Conservation (phyloP, 768 basidiomycete genomes). For the Calocybe gangraenosa region DNA sequence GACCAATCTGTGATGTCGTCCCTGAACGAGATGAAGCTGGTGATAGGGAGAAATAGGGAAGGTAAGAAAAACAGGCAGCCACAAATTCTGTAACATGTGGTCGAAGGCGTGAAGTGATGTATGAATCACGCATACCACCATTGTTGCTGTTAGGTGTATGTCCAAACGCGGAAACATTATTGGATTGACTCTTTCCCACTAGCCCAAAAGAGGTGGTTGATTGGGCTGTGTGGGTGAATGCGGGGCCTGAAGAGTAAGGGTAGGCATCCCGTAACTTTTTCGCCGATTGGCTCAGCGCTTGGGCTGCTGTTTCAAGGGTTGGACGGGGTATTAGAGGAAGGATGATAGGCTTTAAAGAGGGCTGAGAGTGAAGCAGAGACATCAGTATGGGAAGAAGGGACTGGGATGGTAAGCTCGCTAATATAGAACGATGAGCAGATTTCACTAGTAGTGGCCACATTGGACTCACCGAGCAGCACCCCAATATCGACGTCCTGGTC, state of each 20-base stretch:
- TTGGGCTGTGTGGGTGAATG: constrained; percentile 23
- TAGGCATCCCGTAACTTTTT: constrained; percentile 78
- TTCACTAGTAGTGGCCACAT: constrained; percentile 3
- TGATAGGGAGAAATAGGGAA: constrained; percentile 78
- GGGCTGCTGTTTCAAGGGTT: constrained; percentile 67
- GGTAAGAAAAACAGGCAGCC: constrained; percentile 73
- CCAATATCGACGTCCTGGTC: constrained; percentile 76
- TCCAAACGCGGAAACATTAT: constrained; percentile 21
- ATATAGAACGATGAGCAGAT: constrained; percentile 11
- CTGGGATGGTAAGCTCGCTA: constrained; percentile 77
- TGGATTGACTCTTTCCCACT: constrained; percentile 17
- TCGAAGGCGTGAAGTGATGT: constrained; percentile 69
- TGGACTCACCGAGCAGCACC: constrained; percentile 65
- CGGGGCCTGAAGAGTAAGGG: constrained; percentile 64
- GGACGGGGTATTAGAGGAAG: constrained; percentile 83
- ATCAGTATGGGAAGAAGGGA: constrained; percentile 72
- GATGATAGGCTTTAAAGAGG: constrained; percentile 65
- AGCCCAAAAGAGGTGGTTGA: constrained; percentile 28
- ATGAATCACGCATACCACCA: constrained; percentile 75
- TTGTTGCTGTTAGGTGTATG: constrained; percentile 18
- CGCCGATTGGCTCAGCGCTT: constrained; percentile 63
- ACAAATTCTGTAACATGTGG: constrained; percentile 76
- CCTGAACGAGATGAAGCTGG: constrained; percentile 22
- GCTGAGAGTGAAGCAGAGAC: constrained; percentile 63
- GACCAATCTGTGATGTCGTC: constrained; percentile 31